phyloP scores from a whole-genome alignment of 805 yeast species.

The Metschnikowia dekortorum region DNA sequence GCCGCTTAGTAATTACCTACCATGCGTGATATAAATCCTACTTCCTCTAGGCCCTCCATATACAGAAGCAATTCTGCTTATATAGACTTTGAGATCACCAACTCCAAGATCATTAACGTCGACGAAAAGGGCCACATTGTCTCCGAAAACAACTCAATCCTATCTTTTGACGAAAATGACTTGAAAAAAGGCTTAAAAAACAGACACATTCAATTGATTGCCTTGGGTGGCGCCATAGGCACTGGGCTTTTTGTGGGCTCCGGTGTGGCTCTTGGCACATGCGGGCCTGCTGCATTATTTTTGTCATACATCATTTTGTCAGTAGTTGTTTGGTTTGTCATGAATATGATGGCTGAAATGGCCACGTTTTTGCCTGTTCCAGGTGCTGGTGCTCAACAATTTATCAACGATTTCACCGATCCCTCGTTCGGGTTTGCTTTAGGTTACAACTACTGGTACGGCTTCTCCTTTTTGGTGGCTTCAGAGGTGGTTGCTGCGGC shows the following conservation, averaged over 20 bases:
- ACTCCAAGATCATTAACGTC: slow-evolving; percentile 15
- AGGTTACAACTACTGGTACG: slow-evolving; percentile 20
- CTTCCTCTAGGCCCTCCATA: slow-evolving; percentile 13
- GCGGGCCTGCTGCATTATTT: slow-evolving; percentile 19
- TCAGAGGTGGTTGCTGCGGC: slow-evolving; percentile 19
- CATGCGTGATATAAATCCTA: slow-evolving; percentile 14
- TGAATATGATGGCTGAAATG: slow-evolving; percentile 22
- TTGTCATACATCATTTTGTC: slow-evolving; percentile 17
- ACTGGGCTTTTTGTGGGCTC: slow-evolving; percentile 21
- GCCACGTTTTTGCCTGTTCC: slow-evolving; percentile 20
- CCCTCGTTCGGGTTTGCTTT: slow-evolving; percentile 19
- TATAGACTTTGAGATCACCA: slow-evolving; percentile 14
- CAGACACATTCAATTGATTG: slow-evolving; percentile 20
- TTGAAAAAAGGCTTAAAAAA: slow-evolving; percentile 19
- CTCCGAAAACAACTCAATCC: slow-evolving; percentile 14
- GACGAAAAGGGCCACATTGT: slow-evolving; percentile 17
- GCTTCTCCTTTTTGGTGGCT: slow-evolving; percentile 17
- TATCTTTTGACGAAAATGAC: slow-evolving; percentile 12
- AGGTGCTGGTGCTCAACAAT: slow-evolving; percentile 20
- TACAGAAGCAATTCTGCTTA: slow-evolving; percentile 15
- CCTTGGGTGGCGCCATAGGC: slow-evolving; percentile 22
- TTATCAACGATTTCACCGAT: slow-evolving; percentile 15
- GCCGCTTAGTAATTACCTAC: background rate
- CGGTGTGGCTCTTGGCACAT: slow-evolving; percentile 12
- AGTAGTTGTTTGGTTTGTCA: slow-evolving; percentile 18